phyloP scores from a whole-genome alignment of 2,329 filamentous ascomycete species.

The Boeremia lycopersici region DNA sequence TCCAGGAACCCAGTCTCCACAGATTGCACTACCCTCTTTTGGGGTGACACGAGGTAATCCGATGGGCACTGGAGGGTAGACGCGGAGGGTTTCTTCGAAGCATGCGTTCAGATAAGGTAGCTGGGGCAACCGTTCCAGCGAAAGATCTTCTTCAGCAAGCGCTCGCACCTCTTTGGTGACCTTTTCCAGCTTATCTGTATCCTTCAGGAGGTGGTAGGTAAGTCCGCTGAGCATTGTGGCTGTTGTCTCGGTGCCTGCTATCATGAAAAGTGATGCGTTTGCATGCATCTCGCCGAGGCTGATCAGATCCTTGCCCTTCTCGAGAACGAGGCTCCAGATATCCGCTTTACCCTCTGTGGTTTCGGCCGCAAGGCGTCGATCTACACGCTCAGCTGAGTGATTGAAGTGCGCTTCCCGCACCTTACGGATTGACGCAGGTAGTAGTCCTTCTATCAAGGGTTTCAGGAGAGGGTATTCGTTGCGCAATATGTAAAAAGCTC shows the following conservation, averaged over 20 bases:
- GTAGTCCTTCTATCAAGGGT: neutral
- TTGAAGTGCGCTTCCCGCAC: neutral
- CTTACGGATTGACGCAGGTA: neutral
- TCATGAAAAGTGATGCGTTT: constrained; percentile 47
- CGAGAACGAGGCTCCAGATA: neutral
- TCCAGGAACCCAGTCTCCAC: neutral
- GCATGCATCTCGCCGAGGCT: constrained; percentile 46
- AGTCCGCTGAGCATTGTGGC: constrained; percentile 50
- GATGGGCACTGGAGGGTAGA: neutral
- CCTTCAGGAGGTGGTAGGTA: constrained; percentile 44
- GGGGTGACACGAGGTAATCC: neutral
- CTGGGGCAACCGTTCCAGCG: neutral
- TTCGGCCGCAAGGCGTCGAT: neutral
- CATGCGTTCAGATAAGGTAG: neutral
- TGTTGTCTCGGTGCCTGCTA: constrained; percentile 55
- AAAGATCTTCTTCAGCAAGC: neutral
- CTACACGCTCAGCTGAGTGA: neutral
- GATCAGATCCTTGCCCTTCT: constrained; percentile 26
- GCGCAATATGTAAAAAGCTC: neutral
- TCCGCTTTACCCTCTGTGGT: neutral
- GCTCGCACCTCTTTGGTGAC: neutral
- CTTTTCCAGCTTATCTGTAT: constrained; percentile 33
- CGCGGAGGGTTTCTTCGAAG: neutral
- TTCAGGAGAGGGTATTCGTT: neutral
- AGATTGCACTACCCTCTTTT: neutral